Percentiles rank a stretch among this genome's conserved stretches.
Conservation (phyloP, 2,329 filamentous ascomycete species). For the Tolypocladium inflatum region DNA sequence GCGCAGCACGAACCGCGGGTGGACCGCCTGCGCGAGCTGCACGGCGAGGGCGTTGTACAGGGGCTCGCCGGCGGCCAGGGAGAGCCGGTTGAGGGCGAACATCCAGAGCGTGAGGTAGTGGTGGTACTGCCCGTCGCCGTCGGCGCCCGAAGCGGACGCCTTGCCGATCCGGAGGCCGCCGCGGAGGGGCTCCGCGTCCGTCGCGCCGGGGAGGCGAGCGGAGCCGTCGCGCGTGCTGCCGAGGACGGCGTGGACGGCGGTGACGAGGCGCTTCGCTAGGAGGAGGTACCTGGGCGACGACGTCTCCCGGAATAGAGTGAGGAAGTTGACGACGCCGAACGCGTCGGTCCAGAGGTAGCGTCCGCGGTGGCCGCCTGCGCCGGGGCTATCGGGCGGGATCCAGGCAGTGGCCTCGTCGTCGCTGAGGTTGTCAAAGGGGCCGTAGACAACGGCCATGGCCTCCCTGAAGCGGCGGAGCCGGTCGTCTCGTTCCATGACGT, state of each 20-base stretch:
- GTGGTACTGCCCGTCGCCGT: conserved; percentile 51
- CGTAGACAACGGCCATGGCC: conserved; percentile 29
- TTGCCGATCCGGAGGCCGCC: conserved; percentile 53
- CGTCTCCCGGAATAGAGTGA: conserved; percentile 39
- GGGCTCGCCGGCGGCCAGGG: conserved; percentile 33
- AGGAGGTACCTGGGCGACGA: conserved; percentile 30
- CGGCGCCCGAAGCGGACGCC: conserved; percentile 32
- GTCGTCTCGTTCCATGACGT: background rate
- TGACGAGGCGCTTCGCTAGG: conserved; percentile 37
- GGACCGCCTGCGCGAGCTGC: conserved; percentile 40
- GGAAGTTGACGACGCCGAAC: conserved; percentile 49
- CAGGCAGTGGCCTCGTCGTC: conserved; percentile 22
- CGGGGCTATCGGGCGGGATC: conserved; percentile 33
- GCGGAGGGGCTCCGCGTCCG: conserved; percentile 37
- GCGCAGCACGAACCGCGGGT: conserved; percentile 37
- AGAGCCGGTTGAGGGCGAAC: conserved; percentile 48
- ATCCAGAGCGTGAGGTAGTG: conserved; percentile 55
- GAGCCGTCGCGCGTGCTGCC: conserved; percentile 40
- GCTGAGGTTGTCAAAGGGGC: conserved; percentile 15
- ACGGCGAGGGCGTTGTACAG: conserved; percentile 41
- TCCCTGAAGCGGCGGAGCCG: conserved; percentile 16
- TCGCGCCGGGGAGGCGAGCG: conserved; percentile 38
- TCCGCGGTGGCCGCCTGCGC: conserved; percentile 44
- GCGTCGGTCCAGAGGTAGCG: conserved; percentile 54
- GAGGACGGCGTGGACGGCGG: conserved; percentile 41